These are phyloP conservation scores for Cyclostephanos invisitatus DNA, from an alignment of 108 stramenopile genomes.

Conservation along the genomic window DNA sequence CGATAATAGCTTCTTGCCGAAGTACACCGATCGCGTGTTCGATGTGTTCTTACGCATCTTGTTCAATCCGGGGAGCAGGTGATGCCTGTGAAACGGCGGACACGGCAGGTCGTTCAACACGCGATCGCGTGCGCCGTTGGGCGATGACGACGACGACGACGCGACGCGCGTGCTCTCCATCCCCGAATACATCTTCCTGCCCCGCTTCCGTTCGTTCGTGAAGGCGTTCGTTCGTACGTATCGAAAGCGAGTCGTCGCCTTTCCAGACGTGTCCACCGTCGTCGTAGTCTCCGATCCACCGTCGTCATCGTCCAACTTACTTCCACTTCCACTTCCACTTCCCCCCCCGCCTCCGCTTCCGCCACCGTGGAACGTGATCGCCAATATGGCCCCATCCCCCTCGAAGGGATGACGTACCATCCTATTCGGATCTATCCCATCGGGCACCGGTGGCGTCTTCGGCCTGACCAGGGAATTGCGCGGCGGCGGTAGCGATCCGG, in stretches of 20 bases:
- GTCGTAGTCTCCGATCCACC: not conserved
- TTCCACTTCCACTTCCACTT: too few relatives aligned
- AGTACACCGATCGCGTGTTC: slow-evolving; percentile 76
- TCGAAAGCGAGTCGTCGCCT: slow-evolving; percentile 57
- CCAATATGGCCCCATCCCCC: slow-evolving; percentile 80
- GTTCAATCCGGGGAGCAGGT: slow-evolving; percentile 79
- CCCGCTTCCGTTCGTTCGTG: slow-evolving; percentile 81
- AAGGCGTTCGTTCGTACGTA: slow-evolving; percentile 80
- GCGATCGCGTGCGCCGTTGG: too few relatives aligned
- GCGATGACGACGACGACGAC: slow-evolving; percentile 9
- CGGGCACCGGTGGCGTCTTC: slow-evolving; percentile 73
- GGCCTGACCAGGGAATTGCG: slow-evolving; percentile 81
- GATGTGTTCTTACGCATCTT: slow-evolving; percentile 81
- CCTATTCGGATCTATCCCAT: slow-evolving; percentile 65
- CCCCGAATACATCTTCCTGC: slow-evolving; percentile 71
- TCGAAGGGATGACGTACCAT: slow-evolving; percentile 86
- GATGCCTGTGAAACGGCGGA: slow-evolving; percentile 75
- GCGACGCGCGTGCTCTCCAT: slow-evolving; percentile 77
- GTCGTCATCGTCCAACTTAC: not conserved
- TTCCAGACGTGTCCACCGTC: slow-evolving; percentile 25
- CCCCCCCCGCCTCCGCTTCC: slow-evolving; percentile 4
- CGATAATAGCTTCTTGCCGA: slow-evolving; percentile 71
- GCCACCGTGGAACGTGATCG: slow-evolving; percentile 68
- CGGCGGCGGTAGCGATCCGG: slow-evolving; percentile 80
- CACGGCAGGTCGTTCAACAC: slow-evolving; percentile 67